These are phyloP conservation scores for Neonectria hederae DNA, from an alignment of 2,329 filamentous ascomycete species.

Conservation along the genomic window DNA sequence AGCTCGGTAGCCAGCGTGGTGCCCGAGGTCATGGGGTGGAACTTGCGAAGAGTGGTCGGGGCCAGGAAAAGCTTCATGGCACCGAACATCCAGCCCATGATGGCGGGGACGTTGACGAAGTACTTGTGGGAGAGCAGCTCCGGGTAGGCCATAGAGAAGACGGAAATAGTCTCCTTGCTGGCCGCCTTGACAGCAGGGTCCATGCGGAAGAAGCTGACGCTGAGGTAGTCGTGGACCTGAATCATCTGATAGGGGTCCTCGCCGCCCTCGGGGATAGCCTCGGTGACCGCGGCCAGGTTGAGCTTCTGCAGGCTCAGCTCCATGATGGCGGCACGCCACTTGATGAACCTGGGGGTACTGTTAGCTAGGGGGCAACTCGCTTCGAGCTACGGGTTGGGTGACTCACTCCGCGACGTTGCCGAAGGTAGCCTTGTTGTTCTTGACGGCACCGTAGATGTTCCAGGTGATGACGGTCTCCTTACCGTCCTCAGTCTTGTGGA, in stretches of 20 bases:
- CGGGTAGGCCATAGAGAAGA: slow-evolving; percentile 85
- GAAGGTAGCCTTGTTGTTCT: slow-evolving; percentile 85
- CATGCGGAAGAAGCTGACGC: slow-evolving; percentile 85
- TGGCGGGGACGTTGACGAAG: slow-evolving; percentile 90
- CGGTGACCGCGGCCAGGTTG: slow-evolving; percentile 72
- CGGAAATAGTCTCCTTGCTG: slow-evolving; percentile 81
- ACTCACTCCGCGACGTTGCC: slow-evolving; percentile 82
- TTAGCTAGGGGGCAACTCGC: slow-evolving; percentile 21
- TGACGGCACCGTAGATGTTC: slow-evolving; percentile 92
- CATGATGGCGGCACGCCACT: slow-evolving; percentile 92
- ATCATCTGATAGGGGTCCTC: slow-evolving; percentile 89
- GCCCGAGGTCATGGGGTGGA: slow-evolving; percentile 81
- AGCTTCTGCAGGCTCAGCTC: slow-evolving; percentile 83
- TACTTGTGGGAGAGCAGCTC: slow-evolving; percentile 88
- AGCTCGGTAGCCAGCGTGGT: slow-evolving; percentile 71
- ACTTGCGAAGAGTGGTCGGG: slow-evolving; percentile 79
- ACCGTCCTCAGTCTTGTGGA: slow-evolving; percentile 66
- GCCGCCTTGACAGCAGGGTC: slow-evolving; percentile 80
- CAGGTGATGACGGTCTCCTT: slow-evolving; percentile 79
- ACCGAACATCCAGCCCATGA: slow-evolving; percentile 89
- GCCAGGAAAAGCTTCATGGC: slow-evolving; percentile 80
- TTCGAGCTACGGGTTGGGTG: too few relatives aligned
- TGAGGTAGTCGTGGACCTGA: slow-evolving; percentile 93
- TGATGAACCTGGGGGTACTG: slow-evolving; percentile 72
- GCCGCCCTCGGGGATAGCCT: slow-evolving; percentile 76